phyloP scores from a whole-genome alignment of 208 protist genomes.

The Strigomonas culicis region DNA sequence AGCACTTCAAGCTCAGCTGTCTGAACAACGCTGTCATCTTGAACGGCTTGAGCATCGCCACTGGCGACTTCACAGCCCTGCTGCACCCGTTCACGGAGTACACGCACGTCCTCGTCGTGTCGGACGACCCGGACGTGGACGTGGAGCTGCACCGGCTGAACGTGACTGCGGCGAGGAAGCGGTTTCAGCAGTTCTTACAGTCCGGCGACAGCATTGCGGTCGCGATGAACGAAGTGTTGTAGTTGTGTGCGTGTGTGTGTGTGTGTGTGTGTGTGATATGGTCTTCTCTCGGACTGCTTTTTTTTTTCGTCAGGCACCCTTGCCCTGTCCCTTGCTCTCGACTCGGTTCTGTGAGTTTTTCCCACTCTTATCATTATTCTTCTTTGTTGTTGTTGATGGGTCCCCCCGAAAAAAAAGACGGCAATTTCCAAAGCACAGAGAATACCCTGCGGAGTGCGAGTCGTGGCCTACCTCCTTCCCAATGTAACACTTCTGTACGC shows the following conservation, averaged over 20 bases:
- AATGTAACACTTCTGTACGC: no score
- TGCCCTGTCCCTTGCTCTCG: no score
- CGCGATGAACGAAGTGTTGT: conserved; percentile 83
- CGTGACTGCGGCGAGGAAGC: conserved; percentile 45
- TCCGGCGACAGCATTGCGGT: conserved; percentile 61
- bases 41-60: conserved; percentile 71
- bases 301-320: neutral
- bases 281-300: neutral
- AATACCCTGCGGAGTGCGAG: no score
- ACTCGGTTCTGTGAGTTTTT: no score
- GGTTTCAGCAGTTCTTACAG: conserved; percentile 69
- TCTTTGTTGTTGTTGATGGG: no score
- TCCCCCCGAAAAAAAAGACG: no score
- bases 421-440: no score
- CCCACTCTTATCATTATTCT: no score
- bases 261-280: conserved; percentile 5
- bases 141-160: conserved; percentile 83
- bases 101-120: conserved; percentile 83
- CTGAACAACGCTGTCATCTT: conserved; percentile 87
- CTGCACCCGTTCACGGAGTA: conserved; percentile 84
- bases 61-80: conserved; percentile 70
- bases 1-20: conserved; percentile 91
- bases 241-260: neutral
- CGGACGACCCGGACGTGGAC: conserved; percentile 56
- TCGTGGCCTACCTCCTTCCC: no score